Evolutionary conservation across 1,284 basidiomycete genomes (phyloP).

Genomic region (Rhodotorula sp.): DNA sequence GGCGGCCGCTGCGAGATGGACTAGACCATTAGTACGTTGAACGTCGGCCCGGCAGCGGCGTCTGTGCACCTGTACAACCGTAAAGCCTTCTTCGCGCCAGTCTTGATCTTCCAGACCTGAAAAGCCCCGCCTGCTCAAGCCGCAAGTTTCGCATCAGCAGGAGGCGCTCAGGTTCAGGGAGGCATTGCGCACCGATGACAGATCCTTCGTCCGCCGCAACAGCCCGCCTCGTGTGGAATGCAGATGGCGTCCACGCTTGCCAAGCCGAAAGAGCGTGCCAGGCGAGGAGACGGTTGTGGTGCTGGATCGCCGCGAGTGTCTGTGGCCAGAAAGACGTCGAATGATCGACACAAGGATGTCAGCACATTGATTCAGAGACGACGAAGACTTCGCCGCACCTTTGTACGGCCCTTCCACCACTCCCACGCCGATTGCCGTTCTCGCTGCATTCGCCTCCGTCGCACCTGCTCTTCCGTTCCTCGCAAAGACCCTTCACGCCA

Average conservation of each 20-base stretch:
- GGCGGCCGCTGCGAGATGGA: background rate
- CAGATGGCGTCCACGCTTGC: conserved; percentile 16
- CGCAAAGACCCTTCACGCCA: conserved; percentile 22
- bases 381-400: conserved; percentile 8
- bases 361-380: background rate
- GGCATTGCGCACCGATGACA: background rate
- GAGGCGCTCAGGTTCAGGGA: no score
- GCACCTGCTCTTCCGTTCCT: background rate
- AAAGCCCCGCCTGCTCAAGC: background rate
- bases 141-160: background rate
- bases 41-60: no score
- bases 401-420: conserved; percentile 16
- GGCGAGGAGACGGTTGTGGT: conserved; percentile 5
- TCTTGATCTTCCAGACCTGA: conserved; percentile 30
- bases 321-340: background rate
- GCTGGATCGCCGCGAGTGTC: conserved; percentile 18
- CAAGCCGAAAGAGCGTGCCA: conserved; percentile 1
- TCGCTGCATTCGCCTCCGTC: background rate
- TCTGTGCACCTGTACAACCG: background rate
- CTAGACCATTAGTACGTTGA: background rate
- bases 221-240: background rate
- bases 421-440: background rate
- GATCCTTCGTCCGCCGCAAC: conserved; percentile 1
- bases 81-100: conserved; percentile 12
- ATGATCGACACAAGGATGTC: background rate